phyloP scores from a whole-genome alignment of 2,329 filamentous ascomycete genomes.

The Scytalidium sp. region DNA sequence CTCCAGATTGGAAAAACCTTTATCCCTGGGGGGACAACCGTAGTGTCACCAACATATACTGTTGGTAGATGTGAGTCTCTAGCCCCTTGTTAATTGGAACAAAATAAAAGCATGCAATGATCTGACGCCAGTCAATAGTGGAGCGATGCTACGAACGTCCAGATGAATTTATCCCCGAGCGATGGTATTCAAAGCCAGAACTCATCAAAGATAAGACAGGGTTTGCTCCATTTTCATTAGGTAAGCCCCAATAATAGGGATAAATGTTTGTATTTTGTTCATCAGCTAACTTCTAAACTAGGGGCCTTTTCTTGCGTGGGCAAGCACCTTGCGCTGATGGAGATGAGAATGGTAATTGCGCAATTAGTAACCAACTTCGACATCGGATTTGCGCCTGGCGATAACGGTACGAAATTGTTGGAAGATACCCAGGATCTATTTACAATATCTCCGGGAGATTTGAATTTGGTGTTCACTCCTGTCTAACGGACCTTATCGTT shows the following conservation, averaged over 20 bases:
- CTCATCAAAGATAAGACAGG: background rate
- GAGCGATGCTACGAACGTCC: background rate
- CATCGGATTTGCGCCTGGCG: conserved; percentile 5
- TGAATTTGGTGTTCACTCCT: no score
- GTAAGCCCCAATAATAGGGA: no score
- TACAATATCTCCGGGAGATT: no score
- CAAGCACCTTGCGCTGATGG: conserved; percentile 6
- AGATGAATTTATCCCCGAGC: conserved; percentile 4
- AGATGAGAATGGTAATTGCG: conserved; percentile 4
- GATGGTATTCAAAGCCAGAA: conserved; percentile 1
- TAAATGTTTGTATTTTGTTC: no score
- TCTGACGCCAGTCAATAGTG: background rate
- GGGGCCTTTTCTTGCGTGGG: conserved; percentile 10
- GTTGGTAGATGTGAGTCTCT: background rate
- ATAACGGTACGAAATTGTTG: conserved; percentile 4
- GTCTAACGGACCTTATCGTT: no score
- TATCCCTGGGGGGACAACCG: conserved; percentile 2
- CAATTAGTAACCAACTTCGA: conserved; percentile 3
- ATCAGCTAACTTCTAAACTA: no score
- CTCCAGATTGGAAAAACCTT: conserved; percentile 3
- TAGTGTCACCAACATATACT: conserved; percentile 2
- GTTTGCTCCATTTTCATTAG: conserved; percentile 1
- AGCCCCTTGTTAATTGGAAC: no score
- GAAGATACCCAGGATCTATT: no score
- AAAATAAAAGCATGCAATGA: no score